phyloP scores from a whole-genome alignment of 306 rosid genomes.

The Macrotyloma uniflorum region DNA sequence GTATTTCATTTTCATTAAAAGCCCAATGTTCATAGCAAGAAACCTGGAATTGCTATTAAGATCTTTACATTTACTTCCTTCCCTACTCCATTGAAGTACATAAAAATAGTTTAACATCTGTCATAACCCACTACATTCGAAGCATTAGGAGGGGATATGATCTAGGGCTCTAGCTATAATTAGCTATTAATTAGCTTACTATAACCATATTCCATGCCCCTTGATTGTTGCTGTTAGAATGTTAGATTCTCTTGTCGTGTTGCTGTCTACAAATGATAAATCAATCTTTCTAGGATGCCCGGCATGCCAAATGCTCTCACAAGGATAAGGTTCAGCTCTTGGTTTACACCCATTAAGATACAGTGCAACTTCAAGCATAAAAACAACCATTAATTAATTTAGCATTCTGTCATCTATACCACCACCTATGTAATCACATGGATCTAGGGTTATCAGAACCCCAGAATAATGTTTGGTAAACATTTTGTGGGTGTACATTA shows the following conservation, averaged over 20 bases:
- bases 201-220: background rate
- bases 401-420: background rate
- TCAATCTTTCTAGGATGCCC: background rate
- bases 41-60: too few relatives aligned
- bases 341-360: background rate
- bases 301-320: background rate
- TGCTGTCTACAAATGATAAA: background rate
- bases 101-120: too few relatives aligned
- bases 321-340: constrained; percentile 6
- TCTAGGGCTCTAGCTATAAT: background rate
- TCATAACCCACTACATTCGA: background rate
- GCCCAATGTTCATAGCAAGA: too few relatives aligned
- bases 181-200: background rate
- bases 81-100: background rate
- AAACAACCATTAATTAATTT: background rate
- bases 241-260: background rate
- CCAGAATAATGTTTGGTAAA: background rate
- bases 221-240: background rate
- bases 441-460: background rate
- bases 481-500: background rate
- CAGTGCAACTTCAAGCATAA: background rate
- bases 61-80: too few relatives aligned
- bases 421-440: background rate
- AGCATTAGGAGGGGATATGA: background rate
- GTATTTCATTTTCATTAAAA: too few relatives aligned